A percentile compares a stretch with the other conserved stretches of the same genome.
These are phyloP conservation scores for Nidularia pulvinata DNA, from an alignment of 768 basidiomycete species.

Conservation along the genomic window DNA sequence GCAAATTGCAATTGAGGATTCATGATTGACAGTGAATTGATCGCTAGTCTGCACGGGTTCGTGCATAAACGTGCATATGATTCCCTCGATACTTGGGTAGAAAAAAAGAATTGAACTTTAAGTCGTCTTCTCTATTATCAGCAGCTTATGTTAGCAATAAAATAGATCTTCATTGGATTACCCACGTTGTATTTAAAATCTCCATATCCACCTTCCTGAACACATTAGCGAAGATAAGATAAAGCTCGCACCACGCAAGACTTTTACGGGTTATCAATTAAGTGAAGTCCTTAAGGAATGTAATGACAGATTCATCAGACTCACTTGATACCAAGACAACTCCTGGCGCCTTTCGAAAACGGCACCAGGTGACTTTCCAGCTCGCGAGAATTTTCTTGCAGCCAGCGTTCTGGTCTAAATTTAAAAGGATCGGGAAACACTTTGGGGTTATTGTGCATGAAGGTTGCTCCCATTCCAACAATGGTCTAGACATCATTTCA, in stretches of 20 bases:
- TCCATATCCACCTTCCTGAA: slow-evolving; percentile 34
- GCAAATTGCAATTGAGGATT: too few relatives aligned
- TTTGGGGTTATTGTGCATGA: slow-evolving; percentile 33
- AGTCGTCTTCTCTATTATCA: slow-evolving; percentile 5
- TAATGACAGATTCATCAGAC: slow-evolving; percentile 4
- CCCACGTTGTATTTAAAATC: slow-evolving; percentile 27
- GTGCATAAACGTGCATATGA: background rate
- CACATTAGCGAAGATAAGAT: slow-evolving; percentile 35
- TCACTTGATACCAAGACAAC: slow-evolving; percentile 43
- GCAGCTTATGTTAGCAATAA: background rate
- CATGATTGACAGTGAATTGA: too few relatives aligned
- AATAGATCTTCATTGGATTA: background rate
- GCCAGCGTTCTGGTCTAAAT: slow-evolving; percentile 44
- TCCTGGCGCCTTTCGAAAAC: slow-evolving; percentile 44
- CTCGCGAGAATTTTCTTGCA: slow-evolving; percentile 24
- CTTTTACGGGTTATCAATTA: slow-evolving; percentile 12
- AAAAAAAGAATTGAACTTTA: slow-evolving; percentile 8
- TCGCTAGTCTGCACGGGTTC: too few relatives aligned
- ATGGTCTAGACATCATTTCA: slow-evolving; percentile 23
- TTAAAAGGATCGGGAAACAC: slow-evolving; percentile 36
- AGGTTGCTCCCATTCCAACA: slow-evolving; percentile 34
- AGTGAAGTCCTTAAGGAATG: too few relatives aligned
- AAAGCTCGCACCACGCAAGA: slow-evolving; percentile 42
- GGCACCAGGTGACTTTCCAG: slow-evolving; percentile 39
- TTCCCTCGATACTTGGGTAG: slow-evolving; percentile 3